Evolutionary conservation across 306 rosid genomes (phyloP).

Genomic region (Prunus fruticosa): DNA sequence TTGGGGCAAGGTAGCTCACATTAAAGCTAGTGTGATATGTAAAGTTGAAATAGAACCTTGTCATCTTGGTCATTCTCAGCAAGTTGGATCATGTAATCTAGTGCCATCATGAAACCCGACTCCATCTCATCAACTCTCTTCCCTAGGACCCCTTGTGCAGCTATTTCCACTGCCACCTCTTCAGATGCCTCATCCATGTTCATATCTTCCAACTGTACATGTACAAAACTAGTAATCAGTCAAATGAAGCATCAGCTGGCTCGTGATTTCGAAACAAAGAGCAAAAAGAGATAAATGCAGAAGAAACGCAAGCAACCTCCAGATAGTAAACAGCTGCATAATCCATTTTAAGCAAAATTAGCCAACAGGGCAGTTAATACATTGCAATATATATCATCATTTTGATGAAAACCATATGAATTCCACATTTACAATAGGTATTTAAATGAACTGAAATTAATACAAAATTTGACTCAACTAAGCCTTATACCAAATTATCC

Average conservation of each 20-base stretch:
- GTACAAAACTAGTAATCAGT: neutral
- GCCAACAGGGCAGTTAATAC: neutral
- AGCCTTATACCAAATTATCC: neutral
- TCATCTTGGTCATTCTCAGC: constrained; percentile 84
- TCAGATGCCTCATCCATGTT: constrained; percentile 85
- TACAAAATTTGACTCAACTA: neutral
- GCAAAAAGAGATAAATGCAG: neutral
- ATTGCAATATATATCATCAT: neutral
- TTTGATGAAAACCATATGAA: neutral
- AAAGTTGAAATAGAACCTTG: constrained; percentile 45
- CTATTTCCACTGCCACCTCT: constrained; percentile 90
- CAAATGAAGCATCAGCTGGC: neutral
- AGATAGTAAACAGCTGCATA: neutral
- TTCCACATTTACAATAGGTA: neutral
- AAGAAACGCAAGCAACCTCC: no score
- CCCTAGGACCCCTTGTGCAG: constrained; percentile 96
- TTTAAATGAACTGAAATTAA: no score
- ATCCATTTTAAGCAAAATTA: neutral
- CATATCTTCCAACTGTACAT: constrained; percentile 76
- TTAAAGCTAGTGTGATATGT: neutral
- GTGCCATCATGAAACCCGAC: constrained; percentile 82
- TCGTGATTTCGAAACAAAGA: neutral
- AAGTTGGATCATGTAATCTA: constrained; percentile 88
- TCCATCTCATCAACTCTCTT: constrained; percentile 98
- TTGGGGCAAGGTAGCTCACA: neutral